A percentile compares a stretch with the other conserved stretches of the same genome.
Conservation (phyloP, 2,329 filamentous ascomycete genomes). For the Tolypocladium endophyticum region DNA sequence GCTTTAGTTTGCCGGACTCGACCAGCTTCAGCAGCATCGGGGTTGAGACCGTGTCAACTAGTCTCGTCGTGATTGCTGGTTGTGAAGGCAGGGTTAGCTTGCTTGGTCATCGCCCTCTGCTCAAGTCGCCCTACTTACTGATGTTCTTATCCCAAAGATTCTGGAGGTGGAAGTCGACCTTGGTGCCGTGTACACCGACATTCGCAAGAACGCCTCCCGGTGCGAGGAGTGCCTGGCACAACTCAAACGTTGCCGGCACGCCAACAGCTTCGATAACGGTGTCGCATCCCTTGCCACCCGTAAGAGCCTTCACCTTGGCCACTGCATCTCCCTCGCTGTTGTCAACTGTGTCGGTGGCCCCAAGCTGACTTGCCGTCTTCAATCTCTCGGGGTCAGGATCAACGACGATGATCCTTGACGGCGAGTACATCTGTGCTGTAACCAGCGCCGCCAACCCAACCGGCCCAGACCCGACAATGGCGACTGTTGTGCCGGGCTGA, state of each 20-base stretch:
- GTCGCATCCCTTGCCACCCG: slow-evolving; percentile 42
- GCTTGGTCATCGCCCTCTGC: no score
- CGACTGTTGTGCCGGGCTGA: slow-evolving; percentile 39
- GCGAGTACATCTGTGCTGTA: slow-evolving; percentile 43
- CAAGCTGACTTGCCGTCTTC: slow-evolving; percentile 33
- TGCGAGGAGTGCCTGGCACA: slow-evolving; percentile 42
- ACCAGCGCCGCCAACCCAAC: slow-evolving; percentile 45
- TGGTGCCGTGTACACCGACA: slow-evolving; percentile 46
- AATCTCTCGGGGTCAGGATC: slow-evolving; percentile 39
- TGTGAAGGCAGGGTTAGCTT: neutral
- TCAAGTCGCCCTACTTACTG: slow-evolving; percentile 20
- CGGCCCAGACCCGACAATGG: slow-evolving; percentile 43
- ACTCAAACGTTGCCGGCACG: slow-evolving; percentile 38
- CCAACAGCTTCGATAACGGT: slow-evolving; percentile 49
- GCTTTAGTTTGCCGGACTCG: slow-evolving; percentile 27
- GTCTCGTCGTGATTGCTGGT: slow-evolving; percentile 32
- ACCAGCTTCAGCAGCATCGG: slow-evolving; percentile 38
- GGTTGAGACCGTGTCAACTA: slow-evolving; percentile 36
- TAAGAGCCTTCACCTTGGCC: slow-evolving; percentile 29
- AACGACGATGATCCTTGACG: slow-evolving; percentile 37
- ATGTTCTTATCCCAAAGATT: slow-evolving; percentile 45
- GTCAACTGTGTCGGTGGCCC: slow-evolving; percentile 34
- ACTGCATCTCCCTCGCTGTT: slow-evolving; percentile 22
- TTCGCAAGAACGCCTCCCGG: slow-evolving; percentile 45
- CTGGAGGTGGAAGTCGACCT: slow-evolving; percentile 40